These are phyloP conservation scores for Chrysosporium queenslandicum DNA, from an alignment of 2,329 filamentous ascomycete genomes.

Conservation along the genomic window DNA sequence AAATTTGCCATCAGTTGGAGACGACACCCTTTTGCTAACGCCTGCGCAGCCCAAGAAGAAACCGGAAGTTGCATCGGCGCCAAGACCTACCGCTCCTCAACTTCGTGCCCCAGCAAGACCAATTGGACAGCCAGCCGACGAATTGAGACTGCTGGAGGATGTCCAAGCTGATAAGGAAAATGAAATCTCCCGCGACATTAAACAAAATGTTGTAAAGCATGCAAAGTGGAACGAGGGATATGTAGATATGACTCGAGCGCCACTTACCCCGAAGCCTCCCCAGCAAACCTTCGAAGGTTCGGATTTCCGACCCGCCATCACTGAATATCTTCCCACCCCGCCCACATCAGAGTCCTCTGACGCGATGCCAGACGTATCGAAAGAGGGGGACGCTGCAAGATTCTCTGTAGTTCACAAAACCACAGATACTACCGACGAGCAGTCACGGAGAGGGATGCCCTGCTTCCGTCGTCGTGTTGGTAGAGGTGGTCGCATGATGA, in stretches of 20 bases:
- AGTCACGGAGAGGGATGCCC: slow-evolving; percentile 40
- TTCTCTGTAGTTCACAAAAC: slow-evolving; percentile 31
- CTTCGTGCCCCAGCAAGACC: slow-evolving; percentile 59
- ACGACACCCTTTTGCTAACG: slow-evolving; percentile 31
- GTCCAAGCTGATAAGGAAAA: slow-evolving; percentile 71
- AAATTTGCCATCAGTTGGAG: slow-evolving; percentile 31
- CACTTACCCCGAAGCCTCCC: slow-evolving; percentile 62
- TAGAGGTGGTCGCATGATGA: slow-evolving; percentile 72
- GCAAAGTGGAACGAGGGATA: slow-evolving; percentile 84
- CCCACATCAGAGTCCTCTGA: slow-evolving; percentile 42
- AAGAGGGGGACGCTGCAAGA: slow-evolving; percentile 30
- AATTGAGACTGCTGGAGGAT: slow-evolving; percentile 67
- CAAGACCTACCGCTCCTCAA: slow-evolving; percentile 54
- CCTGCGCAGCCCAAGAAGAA: slow-evolving; percentile 59
- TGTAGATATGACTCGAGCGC: slow-evolving; percentile 76
- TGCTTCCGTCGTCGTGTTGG: slow-evolving; percentile 77
- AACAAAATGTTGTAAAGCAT: slow-evolving; percentile 78
- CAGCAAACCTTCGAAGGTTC: slow-evolving; percentile 49
- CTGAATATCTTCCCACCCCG: slow-evolving; percentile 52
- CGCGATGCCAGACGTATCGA: slow-evolving; percentile 30
- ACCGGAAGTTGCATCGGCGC: slow-evolving; percentile 50
- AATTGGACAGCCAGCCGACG: slow-evolving; percentile 66
- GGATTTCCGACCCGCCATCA: slow-evolving; percentile 58
- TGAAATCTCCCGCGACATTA: slow-evolving; percentile 69
- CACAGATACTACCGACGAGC: slow-evolving; percentile 35